Percentiles rank a stretch among this genome's conserved stretches.
Conservation (phyloP, 2,329 filamentous ascomycete genomes). For the Sporothrix inflata region DNA sequence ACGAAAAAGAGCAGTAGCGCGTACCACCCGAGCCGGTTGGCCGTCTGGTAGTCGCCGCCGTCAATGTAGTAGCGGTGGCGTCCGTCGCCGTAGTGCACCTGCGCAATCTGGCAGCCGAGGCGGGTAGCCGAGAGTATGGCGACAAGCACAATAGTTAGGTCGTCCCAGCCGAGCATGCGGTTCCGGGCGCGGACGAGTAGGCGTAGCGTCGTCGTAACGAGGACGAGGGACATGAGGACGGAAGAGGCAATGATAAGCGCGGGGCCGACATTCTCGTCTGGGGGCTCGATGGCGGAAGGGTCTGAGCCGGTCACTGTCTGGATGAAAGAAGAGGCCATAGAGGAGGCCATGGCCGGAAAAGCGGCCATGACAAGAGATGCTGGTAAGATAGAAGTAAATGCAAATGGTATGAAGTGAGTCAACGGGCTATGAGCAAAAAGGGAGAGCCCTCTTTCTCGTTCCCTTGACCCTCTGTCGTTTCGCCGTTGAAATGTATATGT, state of each 20-base stretch:
- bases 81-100: constrained; percentile 45
- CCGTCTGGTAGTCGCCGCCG: not conserved
- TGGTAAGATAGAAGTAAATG: no score
- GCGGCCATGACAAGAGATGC: not conserved
- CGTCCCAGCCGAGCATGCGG: constrained; percentile 44
- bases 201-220: constrained; percentile 41
- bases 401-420: not conserved
- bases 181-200: constrained; percentile 40
- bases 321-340: not conserved
- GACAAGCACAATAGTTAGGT: constrained; percentile 43
- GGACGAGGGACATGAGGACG: constrained; percentile 40
- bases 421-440: not conserved
- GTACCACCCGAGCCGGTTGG: constrained; percentile 46
- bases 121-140: constrained; percentile 40
- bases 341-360: not conserved
- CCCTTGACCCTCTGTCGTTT: not conserved
- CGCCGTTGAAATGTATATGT: not conserved
- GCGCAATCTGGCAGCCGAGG: constrained; percentile 42
- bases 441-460: not conserved
- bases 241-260: constrained; percentile 41
- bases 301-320: not conserved
- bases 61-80: constrained; percentile 37
- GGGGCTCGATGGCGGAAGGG: constrained; percentile 34
- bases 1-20: constrained; percentile 48
- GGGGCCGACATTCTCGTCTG: constrained; percentile 43